Conservation (phyloP, 2,329 filamentous ascomycete genomes). For the Ramularia collo-cygni region DNA sequence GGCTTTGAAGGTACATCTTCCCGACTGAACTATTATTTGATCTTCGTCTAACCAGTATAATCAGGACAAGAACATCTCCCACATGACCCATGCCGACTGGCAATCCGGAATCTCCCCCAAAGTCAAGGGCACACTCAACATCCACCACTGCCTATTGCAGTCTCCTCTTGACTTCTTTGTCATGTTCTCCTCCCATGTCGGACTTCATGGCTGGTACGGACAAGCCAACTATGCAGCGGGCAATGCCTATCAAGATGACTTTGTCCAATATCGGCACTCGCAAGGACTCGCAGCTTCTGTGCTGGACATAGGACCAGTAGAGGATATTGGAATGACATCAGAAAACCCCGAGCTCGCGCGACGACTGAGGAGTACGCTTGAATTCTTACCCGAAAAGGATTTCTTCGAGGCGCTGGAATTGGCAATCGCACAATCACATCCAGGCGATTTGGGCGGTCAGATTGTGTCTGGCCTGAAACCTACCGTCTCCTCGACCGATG, state of each 20-base stretch:
- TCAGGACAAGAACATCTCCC: background rate
- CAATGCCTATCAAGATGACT: constrained; percentile 26
- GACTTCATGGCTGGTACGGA: constrained; percentile 50
- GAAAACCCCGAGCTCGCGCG: background rate
- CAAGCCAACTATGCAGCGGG: constrained; percentile 54
- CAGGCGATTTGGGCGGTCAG: background rate
- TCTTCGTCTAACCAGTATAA: constrained; percentile 3
- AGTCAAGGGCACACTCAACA: background rate
- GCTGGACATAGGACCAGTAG: constrained; percentile 49
- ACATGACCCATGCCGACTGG: background rate
- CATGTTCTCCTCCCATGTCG: constrained; percentile 40
- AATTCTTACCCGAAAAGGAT: background rate
- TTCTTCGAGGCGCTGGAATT: background rate
- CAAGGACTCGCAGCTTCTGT: constrained; percentile 40
- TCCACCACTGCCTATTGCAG: background rate
- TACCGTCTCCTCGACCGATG: background rate
- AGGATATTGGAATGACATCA: constrained; percentile 29
- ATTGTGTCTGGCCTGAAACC: background rate
- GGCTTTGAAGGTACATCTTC: no score
- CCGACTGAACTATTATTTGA: no score
- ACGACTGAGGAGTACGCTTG: background rate
- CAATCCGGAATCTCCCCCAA: background rate
- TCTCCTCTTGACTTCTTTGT: constrained; percentile 4
- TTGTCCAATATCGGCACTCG: constrained; percentile 33
- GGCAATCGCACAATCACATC: background rate